These are phyloP conservation scores for Mucor indicus DNA, from an alignment of 371 early-diverging fungal genomes.

Conservation along the genomic window DNA sequence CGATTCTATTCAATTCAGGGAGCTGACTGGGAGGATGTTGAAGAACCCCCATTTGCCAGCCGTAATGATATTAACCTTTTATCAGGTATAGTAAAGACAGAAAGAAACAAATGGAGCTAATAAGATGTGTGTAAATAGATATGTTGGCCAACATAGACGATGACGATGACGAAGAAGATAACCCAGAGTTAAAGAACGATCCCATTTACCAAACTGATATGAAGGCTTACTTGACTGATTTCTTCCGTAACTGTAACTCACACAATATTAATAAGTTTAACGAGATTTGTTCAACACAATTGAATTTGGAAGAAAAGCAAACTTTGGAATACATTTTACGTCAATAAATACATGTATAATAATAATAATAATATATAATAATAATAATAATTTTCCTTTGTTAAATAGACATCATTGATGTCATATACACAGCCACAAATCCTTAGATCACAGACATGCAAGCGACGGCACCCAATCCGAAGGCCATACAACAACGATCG, in stretches of 20 bases:
- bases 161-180: conserved; percentile 69
- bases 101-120: too few species aligned
- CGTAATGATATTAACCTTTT: conserved; percentile 49
- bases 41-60: conserved; percentile 40
- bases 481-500: too few species aligned
- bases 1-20: conserved; percentile 11
- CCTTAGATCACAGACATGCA: too few species aligned
- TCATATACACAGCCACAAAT: too few species aligned
- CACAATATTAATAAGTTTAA: conserved; percentile 59
- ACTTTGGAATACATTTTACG: conserved; percentile 13
- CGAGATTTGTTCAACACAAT: conserved; percentile 38
- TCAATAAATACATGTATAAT: conserved; percentile 2
- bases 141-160: conserved; percentile 51
- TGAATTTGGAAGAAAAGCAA: conserved; percentile 35
- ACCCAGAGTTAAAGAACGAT: conserved; percentile 68
- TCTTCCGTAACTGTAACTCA: conserved; percentile 65
- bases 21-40: conserved; percentile 63
- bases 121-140: conserved; percentile 16
- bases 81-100: conserved; percentile 31
- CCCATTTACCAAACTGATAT: conserved; percentile 74
- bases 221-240: conserved; percentile 64
- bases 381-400: too few species aligned
- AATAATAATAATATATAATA: too few species aligned
- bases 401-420: too few species aligned
- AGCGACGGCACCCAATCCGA: too few species aligned